Conservation (phyloP, 148 eudicot species). For the Pharnaceum exiguum region DNA sequence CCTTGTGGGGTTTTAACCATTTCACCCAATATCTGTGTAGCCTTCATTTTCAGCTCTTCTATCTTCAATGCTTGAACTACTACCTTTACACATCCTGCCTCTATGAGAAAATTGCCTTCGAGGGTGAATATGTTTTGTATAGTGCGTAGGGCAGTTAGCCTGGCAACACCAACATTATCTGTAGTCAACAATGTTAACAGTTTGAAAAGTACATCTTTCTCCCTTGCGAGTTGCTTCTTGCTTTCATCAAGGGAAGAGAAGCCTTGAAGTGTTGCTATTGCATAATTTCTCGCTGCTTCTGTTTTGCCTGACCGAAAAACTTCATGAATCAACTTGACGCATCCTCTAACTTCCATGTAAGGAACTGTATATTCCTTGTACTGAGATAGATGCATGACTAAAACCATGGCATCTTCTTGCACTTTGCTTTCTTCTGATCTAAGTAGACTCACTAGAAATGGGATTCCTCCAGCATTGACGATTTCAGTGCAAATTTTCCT, state of each 20-base stretch:
- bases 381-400: background rate
- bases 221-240: background rate
- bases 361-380: background rate
- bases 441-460: background rate
- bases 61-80: background rate
- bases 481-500: conserved; percentile 6
- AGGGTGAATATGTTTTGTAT: too few species aligned
- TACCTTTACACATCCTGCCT: background rate
- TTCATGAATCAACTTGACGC: too few species aligned
- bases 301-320: background rate
- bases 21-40: too few species aligned
- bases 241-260: conserved; percentile 1
- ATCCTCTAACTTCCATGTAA: background rate
- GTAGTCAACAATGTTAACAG: background rate
- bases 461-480: background rate
- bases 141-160: background rate
- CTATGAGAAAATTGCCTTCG: too few species aligned
- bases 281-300: background rate
- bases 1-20: background rate
- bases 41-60: background rate
- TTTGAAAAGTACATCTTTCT: background rate
- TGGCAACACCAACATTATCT: background rate
- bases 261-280: background rate
- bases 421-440: background rate
- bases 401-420: conserved; percentile 3